These are phyloP conservation scores for Oryza glaberrima DNA, from an alignment of 176 grass and related monocot species.

Conservation along the genomic window DNA sequence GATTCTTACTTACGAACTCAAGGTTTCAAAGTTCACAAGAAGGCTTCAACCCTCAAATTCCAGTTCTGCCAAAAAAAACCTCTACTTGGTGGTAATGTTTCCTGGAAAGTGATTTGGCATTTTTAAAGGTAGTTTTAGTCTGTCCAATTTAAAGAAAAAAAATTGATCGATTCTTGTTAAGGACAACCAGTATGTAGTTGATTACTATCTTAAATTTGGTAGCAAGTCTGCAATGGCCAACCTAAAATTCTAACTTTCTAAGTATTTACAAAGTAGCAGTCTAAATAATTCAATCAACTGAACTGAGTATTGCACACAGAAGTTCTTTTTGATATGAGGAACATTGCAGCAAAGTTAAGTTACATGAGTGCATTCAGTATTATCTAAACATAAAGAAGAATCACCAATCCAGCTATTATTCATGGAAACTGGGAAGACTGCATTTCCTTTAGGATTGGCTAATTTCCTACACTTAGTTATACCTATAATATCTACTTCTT, in stretches of 20 bases:
- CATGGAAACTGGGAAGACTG: background rate
- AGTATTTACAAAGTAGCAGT: background rate
- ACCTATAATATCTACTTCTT: background rate
- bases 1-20: too few relatives aligned
- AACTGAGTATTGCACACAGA: background rate
- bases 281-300: background rate
- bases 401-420: background rate
- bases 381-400: constrained; percentile 3
- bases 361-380: background rate
- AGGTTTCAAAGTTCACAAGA: too few relatives aligned
- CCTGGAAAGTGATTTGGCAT: background rate
- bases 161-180: too few relatives aligned
- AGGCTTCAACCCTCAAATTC: background rate
- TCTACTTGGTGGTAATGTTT: background rate
- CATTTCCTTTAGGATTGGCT: background rate
- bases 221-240: background rate
- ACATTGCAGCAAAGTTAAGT: background rate
- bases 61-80: too few relatives aligned
- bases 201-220: background rate
- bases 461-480: background rate
- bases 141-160: background rate
- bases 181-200: too few relatives aligned
- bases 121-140: background rate
- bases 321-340: background rate
- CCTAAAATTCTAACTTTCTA: background rate